These are phyloP conservation scores for Calocybe cyanea DNA, from an alignment of 768 basidiomycete species.

Conservation along the genomic window DNA sequence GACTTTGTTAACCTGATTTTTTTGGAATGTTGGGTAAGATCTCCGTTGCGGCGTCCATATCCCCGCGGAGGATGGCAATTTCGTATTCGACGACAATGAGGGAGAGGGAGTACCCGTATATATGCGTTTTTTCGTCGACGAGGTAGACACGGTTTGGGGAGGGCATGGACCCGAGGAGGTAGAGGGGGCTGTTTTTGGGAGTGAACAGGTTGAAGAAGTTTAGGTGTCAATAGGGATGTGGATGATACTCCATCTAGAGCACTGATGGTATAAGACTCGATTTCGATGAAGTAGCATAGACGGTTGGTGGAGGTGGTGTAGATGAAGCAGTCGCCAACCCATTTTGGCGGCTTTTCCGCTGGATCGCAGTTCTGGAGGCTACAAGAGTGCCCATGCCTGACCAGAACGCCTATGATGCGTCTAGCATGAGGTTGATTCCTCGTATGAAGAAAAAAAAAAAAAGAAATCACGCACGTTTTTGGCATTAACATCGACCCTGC, in stretches of 20 bases:
- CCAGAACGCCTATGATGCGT: slow-evolving; percentile 68
- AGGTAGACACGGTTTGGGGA: slow-evolving; percentile 93
- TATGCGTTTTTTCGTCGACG: slow-evolving; percentile 87
- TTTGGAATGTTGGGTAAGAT: slow-evolving; percentile 83
- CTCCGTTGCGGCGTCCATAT: slow-evolving; percentile 79
- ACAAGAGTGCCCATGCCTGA: slow-evolving; percentile 87
- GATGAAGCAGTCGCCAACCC: slow-evolving; percentile 98
- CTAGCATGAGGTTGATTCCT: neutral
- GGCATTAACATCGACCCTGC: slow-evolving; percentile 93
- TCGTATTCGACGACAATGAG: slow-evolving; percentile 94
- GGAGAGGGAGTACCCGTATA: slow-evolving; percentile 79
- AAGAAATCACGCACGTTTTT: slow-evolving; percentile 63
- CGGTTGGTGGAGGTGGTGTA: slow-evolving; percentile 89
- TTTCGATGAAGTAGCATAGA: slow-evolving; percentile 92
- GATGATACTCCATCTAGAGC: slow-evolving; percentile 73
- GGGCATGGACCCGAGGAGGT: slow-evolving; percentile 92
- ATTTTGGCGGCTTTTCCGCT: slow-evolving; percentile 91
- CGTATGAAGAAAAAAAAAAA: no score
- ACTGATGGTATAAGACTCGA: slow-evolving; percentile 89
- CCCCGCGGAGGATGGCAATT: slow-evolving; percentile 87
- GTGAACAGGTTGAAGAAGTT: neutral
- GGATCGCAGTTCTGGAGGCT: no score
- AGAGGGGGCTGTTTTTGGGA: slow-evolving; percentile 62
- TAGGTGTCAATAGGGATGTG: neutral
- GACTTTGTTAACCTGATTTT: slow-evolving; percentile 87